phyloP scores from a whole-genome alignment of 441 rosid species.

The Gossypium lobatum region DNA sequence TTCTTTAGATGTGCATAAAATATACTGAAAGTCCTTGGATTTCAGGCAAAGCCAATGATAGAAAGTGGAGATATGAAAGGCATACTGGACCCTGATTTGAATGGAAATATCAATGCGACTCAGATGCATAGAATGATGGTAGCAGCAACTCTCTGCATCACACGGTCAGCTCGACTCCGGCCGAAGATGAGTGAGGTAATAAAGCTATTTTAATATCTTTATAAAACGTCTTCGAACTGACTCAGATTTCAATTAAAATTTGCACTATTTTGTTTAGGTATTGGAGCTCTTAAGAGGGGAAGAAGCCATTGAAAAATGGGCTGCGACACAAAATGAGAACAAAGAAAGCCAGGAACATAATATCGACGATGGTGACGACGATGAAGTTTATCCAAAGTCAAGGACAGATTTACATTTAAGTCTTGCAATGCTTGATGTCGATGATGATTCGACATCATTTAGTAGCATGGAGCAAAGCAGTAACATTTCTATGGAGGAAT shows the following conservation, averaged over 20 bases:
- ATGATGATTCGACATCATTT: too few relatives aligned
- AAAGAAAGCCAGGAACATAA: constrained; percentile 33
- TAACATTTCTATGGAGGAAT: too few relatives aligned
- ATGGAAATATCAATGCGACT: constrained; percentile 36
- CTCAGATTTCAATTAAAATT: not conserved
- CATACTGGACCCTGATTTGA: constrained; percentile 55
- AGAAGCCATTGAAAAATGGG: constrained; percentile 26
- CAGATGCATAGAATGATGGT: constrained; percentile 62
- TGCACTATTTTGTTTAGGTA: constrained; percentile 30
- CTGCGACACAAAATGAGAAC: constrained; percentile 14
- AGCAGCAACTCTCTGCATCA: constrained; percentile 65
- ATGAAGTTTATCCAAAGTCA: constrained; percentile 51
- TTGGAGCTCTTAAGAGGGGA: constrained; percentile 57
- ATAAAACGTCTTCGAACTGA: not conserved
- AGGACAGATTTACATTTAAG: constrained; percentile 50
- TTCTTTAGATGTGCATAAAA: not conserved
- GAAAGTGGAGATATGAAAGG: constrained; percentile 45
- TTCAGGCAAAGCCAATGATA: constrained; percentile 67
- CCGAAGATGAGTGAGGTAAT: constrained; percentile 66
- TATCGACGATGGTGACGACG: constrained; percentile 28
- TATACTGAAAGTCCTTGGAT: constrained; percentile 19
- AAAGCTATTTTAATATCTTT: not conserved
- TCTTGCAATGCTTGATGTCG: constrained; percentile 43
- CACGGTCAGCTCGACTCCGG: constrained; percentile 27
- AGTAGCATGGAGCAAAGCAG: too few relatives aligned